Conservation (phyloP, 2,329 filamentous ascomycete species). For the Proliferodiscus dingleyae region DNA sequence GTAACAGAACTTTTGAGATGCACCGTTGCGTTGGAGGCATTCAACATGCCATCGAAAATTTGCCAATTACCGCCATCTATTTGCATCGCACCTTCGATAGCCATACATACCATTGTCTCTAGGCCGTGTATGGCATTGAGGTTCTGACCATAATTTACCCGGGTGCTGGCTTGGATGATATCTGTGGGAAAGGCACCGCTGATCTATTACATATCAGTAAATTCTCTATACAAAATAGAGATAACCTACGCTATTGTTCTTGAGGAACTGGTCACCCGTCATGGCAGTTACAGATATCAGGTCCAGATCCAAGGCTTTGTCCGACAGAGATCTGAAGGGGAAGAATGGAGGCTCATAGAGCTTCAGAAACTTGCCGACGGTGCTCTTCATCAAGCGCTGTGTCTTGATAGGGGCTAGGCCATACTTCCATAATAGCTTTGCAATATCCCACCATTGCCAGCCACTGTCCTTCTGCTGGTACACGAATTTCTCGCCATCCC, state of each 20-base stretch:
- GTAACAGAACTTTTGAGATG: slow-evolving; percentile 64
- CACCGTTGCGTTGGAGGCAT: slow-evolving; percentile 55
- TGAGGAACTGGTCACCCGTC: slow-evolving; percentile 70
- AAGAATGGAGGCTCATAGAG: slow-evolving; percentile 81
- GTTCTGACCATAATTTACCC: slow-evolving; percentile 94
- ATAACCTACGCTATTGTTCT: slow-evolving; percentile 50
- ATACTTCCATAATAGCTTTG: slow-evolving; percentile 80
- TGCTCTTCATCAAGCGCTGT: slow-evolving; percentile 64
- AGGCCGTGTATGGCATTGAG: slow-evolving; percentile 80
- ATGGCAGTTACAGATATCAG: slow-evolving; percentile 60
- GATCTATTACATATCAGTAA: slow-evolving; percentile 42
- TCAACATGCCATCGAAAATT: slow-evolving; percentile 82
- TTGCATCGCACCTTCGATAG: slow-evolving; percentile 75
- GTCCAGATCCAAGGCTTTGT: slow-evolving; percentile 61
- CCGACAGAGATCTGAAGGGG: slow-evolving; percentile 73
- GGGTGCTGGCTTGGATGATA: slow-evolving; percentile 82
- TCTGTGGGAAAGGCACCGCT: slow-evolving; percentile 65
- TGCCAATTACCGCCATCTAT: slow-evolving; percentile 87
- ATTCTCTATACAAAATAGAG: background rate
- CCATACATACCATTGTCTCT: slow-evolving; percentile 85
- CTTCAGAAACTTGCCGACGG: slow-evolving; percentile 67
- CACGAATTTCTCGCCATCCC: slow-evolving; percentile 75
- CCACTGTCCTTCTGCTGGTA: slow-evolving; percentile 56
- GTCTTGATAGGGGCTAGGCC: slow-evolving; percentile 72
- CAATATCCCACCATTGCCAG: slow-evolving; percentile 73